Evolutionary conservation across 345 rosid genomes (phyloP).

Genomic region (Eucalyptus regnans): DNA sequence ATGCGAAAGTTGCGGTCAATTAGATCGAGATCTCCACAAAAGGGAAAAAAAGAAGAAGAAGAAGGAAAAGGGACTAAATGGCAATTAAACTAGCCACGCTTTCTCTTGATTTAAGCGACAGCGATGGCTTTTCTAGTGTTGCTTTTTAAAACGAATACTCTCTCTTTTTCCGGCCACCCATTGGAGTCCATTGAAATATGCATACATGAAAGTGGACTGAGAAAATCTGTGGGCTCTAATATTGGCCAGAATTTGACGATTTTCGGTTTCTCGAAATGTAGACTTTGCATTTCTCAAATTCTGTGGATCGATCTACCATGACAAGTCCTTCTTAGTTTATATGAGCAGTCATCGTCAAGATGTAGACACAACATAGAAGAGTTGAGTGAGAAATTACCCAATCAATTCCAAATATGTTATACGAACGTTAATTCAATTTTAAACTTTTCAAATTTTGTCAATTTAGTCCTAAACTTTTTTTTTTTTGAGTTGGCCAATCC

Average conservation of each 20-base stretch:
- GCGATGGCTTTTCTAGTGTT: not conserved
- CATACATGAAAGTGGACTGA: not conserved
- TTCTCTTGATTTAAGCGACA: not conserved
- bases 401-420: rapidly evolving
- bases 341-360: not conserved
- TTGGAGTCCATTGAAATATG: not conserved
- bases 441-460: rapidly evolving
- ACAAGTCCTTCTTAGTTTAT: not conserved
- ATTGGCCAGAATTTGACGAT: not conserved
- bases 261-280: not conserved
- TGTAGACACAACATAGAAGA: not conserved
- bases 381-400: rapidly evolving
- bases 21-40: not conserved
- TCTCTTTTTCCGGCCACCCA: not conserved
- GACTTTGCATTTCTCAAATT: not conserved
- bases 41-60: rapidly evolving
- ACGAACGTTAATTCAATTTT: rapidly evolving
- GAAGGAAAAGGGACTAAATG: not conserved
- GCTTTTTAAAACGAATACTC: not conserved
- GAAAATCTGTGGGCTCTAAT: not conserved
- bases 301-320: not conserved
- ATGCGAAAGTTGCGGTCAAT: not conserved
- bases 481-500: not conserved
- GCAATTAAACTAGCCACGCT: not conserved
- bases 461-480: not conserved